phyloP scores from a whole-genome alignment of 2,329 filamentous ascomycete species.

The Sphaerulina populicola region DNA sequence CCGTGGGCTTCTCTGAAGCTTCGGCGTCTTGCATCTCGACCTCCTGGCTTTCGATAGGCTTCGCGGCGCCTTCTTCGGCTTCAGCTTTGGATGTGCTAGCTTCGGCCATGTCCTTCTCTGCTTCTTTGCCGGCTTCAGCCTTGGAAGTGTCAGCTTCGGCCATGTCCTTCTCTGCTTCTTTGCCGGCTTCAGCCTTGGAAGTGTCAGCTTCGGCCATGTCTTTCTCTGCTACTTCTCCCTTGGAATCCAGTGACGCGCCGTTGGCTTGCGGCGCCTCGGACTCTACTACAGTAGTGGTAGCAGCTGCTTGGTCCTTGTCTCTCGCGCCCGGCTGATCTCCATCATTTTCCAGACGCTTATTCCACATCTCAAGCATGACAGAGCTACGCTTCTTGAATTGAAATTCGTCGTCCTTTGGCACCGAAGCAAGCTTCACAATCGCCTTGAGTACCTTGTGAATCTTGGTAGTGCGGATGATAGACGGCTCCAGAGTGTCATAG shows the following conservation, averaged over 20 bases:
- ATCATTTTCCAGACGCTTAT: constrained; percentile 54
- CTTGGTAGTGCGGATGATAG: constrained; percentile 84
- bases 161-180: constrained; percentile 13
- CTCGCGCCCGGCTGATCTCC: constrained; percentile 34
- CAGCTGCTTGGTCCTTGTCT: constrained; percentile 21
- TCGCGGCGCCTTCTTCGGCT: constrained; percentile 13
- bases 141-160: constrained; percentile 22
- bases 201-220: constrained; percentile 7
- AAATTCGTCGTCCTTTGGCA: constrained; percentile 82
- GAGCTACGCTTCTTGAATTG: constrained; percentile 79
- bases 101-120: constrained; percentile 9
- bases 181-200: too few relatives aligned
- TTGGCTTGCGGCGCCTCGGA: constrained; percentile 10
- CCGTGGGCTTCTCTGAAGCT: constrained; percentile 20
- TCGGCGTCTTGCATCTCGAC: constrained; percentile 23
- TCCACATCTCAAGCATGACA: constrained; percentile 79
- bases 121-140: constrained; percentile 28
- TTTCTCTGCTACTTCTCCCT: constrained; percentile 22
- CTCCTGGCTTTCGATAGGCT: constrained; percentile 18
- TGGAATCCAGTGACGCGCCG: constrained; percentile 25
- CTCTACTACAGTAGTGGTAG: constrained; percentile 16
- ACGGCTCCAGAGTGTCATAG: constrained; percentile 71
- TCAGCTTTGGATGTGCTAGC: constrained; percentile 7
- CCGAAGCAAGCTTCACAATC: constrained; percentile 76
- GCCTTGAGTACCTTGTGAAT: constrained; percentile 98